Percentiles rank a stretch among this genome's conserved stretches.
Conservation (phyloP, 352 stramenopile genomes). For the Pythium monospermum region DNA sequence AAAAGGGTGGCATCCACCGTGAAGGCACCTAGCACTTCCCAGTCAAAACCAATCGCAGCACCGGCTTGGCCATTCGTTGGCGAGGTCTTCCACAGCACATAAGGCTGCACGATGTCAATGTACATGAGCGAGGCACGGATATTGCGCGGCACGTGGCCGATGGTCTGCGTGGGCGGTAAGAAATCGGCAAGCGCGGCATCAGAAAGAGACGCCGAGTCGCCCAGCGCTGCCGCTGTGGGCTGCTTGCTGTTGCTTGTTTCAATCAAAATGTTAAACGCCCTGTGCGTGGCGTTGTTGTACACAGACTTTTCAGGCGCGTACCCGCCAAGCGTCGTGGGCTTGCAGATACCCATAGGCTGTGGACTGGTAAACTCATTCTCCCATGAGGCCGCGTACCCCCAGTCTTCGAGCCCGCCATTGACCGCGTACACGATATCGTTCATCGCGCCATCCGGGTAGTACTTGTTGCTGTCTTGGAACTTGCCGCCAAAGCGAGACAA, state of each 20-base stretch:
- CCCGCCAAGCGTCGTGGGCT: slow-evolving; percentile 77
- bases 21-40: slow-evolving; percentile 53
- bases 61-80: slow-evolving; percentile 16
- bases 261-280: slow-evolving; percentile 93
- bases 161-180: slow-evolving; percentile 22
- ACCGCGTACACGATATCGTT: slow-evolving; percentile 95
- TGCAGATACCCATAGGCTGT: slow-evolving; percentile 63
- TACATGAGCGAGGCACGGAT: slow-evolving; percentile 87
- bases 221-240: slow-evolving; percentile 57
- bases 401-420: slow-evolving; percentile 95
- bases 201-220: slow-evolving; percentile 45
- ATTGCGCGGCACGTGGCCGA: slow-evolving; percentile 87
- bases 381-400: slow-evolving; percentile 88
- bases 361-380: slow-evolving; percentile 48
- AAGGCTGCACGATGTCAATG: slow-evolving; percentile 92
- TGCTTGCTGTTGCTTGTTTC: slow-evolving; percentile 90
- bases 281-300: slow-evolving; percentile 89
- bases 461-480: slow-evolving; percentile 49
- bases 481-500: slow-evolving; percentile 68
- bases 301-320: slow-evolving; percentile 81
- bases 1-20: slow-evolving; percentile 58
- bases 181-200: slow-evolving; percentile 44
- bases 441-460: slow-evolving; percentile 79
- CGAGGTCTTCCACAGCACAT: slow-evolving; percentile 58
- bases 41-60: slow-evolving; percentile 28